Conservation (phyloP, 2,329 filamentous ascomycete species). For the Microdochium bolleyi region DNA sequence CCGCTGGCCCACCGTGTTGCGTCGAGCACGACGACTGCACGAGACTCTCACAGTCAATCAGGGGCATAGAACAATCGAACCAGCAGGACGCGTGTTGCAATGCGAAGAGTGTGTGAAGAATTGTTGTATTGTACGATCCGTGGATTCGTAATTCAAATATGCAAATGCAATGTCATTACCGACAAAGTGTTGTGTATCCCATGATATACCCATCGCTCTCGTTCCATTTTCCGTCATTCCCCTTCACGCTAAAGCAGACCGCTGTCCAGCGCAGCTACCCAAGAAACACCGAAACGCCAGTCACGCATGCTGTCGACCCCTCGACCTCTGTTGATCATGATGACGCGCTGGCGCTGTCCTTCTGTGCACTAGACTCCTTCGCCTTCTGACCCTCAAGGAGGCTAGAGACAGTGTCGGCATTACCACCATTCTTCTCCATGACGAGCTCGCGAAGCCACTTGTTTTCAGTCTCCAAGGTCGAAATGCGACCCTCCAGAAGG, state of each 20-base stretch:
- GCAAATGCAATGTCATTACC: neutral
- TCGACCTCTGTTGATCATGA: neutral
- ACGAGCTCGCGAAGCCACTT: constrained; percentile 52
- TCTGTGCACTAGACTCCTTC: constrained; percentile 20
- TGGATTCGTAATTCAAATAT: neutral
- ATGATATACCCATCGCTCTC: neutral
- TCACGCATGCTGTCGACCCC: neutral
- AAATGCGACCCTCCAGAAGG: constrained; percentile 63
- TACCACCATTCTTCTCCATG: constrained; percentile 70
- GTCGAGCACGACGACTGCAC: neutral
- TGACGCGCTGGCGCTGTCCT: constrained; percentile 9
- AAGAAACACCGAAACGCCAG: neutral
- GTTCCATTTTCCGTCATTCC: neutral
- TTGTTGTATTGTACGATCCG: neutral
- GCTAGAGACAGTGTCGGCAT: constrained; percentile 39
- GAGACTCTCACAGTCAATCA: neutral
- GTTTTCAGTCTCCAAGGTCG: constrained; percentile 50
- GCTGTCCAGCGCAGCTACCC: neutral
- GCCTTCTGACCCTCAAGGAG: constrained; percentile 41
- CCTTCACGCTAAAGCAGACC: neutral
- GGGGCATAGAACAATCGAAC: neutral
- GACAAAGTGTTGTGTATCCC: neutral
- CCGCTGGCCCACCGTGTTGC: neutral
- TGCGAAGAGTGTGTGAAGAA: neutral
- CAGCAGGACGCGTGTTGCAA: neutral